Evolutionary conservation across 2,329 filamentous ascomycete genomes (phyloP), one percentile per base, ranked within the genome.

Genomic region (Calonectria pseudoturangicola): DNA sequence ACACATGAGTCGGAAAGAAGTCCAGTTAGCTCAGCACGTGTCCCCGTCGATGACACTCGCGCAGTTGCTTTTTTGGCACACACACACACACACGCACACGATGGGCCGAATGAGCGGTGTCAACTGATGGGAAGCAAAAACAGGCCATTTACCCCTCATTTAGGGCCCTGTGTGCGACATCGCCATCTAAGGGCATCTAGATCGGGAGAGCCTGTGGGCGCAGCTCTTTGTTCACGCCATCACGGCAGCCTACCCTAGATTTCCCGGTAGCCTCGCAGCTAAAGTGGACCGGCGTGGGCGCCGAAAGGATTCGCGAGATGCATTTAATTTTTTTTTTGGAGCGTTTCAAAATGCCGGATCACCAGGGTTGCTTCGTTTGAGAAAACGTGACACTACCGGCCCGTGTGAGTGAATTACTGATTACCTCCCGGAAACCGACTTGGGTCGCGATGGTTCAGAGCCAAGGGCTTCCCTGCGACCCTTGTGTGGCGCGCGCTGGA

Each of bases 261-360:
- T 60, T 21, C 33, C 33, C 54, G 50, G 54, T 41, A 41, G 54
- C 54, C 54, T 60, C n/a, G 54, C 33, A 25, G n/a, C 39, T 27
- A 36, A 36, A 41, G 54, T 39, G 51, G 21, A 15, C 21, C n/a
- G 36, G 21, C 12, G 13, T 1, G 28, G 21, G 54, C 30, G 54
- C 54, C n/a, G 6, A 60, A 60, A 41, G 54, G 54, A 58, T 58
- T 58, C n/a, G 33, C 54, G 54, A 58, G 21, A 3, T 60, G 54
- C 33, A 28, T 41, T 21, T 21, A 21, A 21, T 21, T 21, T 21
- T 21, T 41, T 60, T 33, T 41, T 60, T n/a, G 33, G 39, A 41
- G 54, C 54, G 54, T 60, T 60, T 60, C 54, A 60, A 48, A 60
- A 36, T 60, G 33, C 39, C 54, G 54, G 33, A 41, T 60, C 54